Percentiles rank a stretch among this genome's conserved stretches.
Conservation (phyloP, 345 rosid genomes). For the Citrus unshiu region DNA sequence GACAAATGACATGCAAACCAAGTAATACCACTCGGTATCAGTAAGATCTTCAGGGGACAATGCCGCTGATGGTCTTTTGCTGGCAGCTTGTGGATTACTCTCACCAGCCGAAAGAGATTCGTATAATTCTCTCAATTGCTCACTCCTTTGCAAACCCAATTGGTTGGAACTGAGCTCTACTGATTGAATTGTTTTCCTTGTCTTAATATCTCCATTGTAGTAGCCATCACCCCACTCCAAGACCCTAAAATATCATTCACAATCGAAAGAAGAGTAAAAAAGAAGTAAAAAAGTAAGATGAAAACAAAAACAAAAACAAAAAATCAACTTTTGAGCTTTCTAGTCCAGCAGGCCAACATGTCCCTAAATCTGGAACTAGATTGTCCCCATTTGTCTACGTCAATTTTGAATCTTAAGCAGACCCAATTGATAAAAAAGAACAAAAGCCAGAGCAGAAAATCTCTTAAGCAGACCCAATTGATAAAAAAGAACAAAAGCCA, state of each 20-base stretch:
- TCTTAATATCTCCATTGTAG: slow-evolving; percentile 96
- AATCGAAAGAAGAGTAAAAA: neutral
- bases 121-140: slow-evolving; percentile 77
- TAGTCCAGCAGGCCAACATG: neutral
- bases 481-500: neutral
- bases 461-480: slow-evolving; percentile 4
- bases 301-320: neutral
- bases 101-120: slow-evolving; percentile 64
- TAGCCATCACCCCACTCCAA: slow-evolving; percentile 94
- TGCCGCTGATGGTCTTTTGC: slow-evolving; percentile 66
- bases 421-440: neutral
- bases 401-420: neutral
- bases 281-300: neutral
- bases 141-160: slow-evolving; percentile 83
- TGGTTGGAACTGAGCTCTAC: slow-evolving; percentile 60
- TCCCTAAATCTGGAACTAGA: neutral
- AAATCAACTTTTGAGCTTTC: neutral
- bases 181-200: slow-evolving; percentile 85
- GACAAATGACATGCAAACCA: slow-evolving; percentile 94
- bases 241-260: slow-evolving; percentile 35
- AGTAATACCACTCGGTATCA: slow-evolving; percentile 92
- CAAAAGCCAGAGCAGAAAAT: neutral
- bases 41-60: slow-evolving; percentile 95
- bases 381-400: neutral
- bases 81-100: slow-evolving; percentile 46